These are phyloP conservation scores for Globomyces pollinis-pini DNA, from an alignment of 192 early-diverging fungal species.

Conservation along the genomic window DNA sequence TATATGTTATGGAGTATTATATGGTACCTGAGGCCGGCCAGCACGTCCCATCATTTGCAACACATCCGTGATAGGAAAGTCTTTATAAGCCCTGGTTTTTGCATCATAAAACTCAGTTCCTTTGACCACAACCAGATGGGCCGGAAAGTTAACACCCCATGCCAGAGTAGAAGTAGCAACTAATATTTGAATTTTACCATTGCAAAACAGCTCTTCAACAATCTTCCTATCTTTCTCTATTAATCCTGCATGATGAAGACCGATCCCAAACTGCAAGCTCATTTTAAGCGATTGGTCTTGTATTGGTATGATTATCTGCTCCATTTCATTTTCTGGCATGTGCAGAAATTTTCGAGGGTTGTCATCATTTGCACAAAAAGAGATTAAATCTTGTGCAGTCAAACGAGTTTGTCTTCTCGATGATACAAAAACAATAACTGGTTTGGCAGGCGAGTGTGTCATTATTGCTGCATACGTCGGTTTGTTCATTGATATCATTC, in stretches of 20 bases:
- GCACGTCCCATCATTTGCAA: slow-evolving; percentile 99
- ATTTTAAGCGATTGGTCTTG: slow-evolving; percentile 73
- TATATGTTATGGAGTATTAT: no score
- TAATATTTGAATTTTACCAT: slow-evolving; percentile 92
- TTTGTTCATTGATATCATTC: slow-evolving; percentile 99
- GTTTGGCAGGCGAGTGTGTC: slow-evolving; percentile 87
- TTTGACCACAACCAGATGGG: slow-evolving; percentile 95
- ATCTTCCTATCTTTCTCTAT: slow-evolving; percentile 77
- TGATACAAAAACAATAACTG: slow-evolving; percentile 97
- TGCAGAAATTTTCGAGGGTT: slow-evolving; percentile 83
- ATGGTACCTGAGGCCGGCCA: slow-evolving; percentile 90
- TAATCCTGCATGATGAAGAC: slow-evolving; percentile 93
- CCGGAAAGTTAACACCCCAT: slow-evolving; percentile 97
- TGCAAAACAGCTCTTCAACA: slow-evolving; percentile 89
- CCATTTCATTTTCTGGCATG: slow-evolving; percentile 74
- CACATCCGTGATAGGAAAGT: slow-evolving; percentile 96
- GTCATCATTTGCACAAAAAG: slow-evolving; percentile 85
- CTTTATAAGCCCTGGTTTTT: slow-evolving; percentile 81
- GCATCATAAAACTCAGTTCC: slow-evolving; percentile 97
- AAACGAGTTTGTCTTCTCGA: slow-evolving; percentile 93
- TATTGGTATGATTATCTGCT: slow-evolving; percentile 60
- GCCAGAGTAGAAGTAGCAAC: slow-evolving; percentile 93
- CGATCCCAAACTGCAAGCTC: slow-evolving; percentile 90
- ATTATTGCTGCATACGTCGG: slow-evolving; percentile 91
- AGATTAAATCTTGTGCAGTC: slow-evolving; percentile 93